Evolutionary conservation across 257 asterid species (phyloP).

Genomic region (Forsythia viridissima): DNA sequence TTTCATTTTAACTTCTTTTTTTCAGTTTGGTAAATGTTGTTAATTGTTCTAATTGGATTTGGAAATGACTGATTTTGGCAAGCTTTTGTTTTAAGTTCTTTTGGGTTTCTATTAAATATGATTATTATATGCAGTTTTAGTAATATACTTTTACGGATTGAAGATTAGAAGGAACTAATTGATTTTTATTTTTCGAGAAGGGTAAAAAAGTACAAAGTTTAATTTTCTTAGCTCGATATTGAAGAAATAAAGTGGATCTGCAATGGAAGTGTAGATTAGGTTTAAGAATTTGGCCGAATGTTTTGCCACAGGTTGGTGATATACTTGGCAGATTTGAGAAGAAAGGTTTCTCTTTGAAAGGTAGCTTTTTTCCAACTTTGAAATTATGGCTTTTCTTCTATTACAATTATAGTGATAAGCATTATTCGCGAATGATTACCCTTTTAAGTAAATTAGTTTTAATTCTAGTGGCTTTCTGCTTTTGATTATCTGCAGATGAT

Average conservation of each 20-base stretch:
- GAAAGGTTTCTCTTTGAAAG: slow-evolving; percentile 53
- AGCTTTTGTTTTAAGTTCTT: not conserved
- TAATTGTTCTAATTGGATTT: not conserved
- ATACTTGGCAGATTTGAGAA: slow-evolving; percentile 53
- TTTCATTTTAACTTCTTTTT: not conserved
- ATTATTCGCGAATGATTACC: too few species aligned
- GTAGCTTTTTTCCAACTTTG: slow-evolving; percentile 7
- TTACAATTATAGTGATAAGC: too few species aligned
- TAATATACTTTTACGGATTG: not conserved
- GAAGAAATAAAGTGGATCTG: not conserved
- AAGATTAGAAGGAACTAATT: not conserved
- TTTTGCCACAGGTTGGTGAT: slow-evolving; percentile 44
- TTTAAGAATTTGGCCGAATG: not conserved
- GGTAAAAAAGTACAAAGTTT: not conserved
- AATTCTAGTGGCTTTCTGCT: too few species aligned
- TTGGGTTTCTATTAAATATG: too few species aligned
- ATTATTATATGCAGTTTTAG: too few species aligned
- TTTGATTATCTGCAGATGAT: too few species aligned
- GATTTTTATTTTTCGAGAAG: not conserved
- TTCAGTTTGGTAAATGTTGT: not conserved
- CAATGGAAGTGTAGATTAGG: not conserved
- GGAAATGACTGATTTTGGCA: not conserved
- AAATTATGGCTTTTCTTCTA: not conserved
- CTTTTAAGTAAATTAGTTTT: too few species aligned
- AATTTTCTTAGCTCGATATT: not conserved